Percentiles rank a stretch among this genome's conserved stretches.
phyloP scores from a whole-genome alignment of 768 basidiomycete species.

The Tricholoma matsutake region DNA sequence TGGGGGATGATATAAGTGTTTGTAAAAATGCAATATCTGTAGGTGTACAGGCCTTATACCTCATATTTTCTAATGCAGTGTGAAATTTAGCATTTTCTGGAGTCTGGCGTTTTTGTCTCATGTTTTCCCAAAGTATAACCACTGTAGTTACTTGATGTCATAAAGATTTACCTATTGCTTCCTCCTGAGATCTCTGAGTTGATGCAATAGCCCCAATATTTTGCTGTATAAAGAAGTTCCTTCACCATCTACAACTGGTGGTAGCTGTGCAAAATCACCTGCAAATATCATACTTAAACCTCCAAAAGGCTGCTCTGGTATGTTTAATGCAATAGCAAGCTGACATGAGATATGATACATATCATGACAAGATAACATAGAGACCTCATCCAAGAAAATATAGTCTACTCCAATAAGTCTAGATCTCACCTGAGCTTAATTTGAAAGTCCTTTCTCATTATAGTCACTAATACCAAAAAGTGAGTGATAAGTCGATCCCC shows the following conservation, averaged over 20 bases:
- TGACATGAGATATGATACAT: slow-evolving; percentile 15
- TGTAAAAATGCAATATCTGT: too few species aligned
- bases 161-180: slow-evolving; percentile 15
- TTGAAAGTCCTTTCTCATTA: too few species aligned
- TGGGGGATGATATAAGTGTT: too few species aligned
- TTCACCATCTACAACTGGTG: not conserved
- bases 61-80: too few species aligned
- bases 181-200: not conserved
- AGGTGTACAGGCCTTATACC: too few species aligned
- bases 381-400: slow-evolving; percentile 26
- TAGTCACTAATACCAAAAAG: too few species aligned
- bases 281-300: slow-evolving; percentile 23
- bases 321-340: slow-evolving; percentile 13
- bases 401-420: slow-evolving; percentile 22
- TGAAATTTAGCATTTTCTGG: too few species aligned
- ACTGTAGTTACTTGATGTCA: slow-evolving; percentile 4
- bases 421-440: slow-evolving; percentile 4
- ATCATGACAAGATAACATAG: slow-evolving; percentile 32
- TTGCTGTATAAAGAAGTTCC: too few species aligned
- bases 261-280: slow-evolving; percentile 3
- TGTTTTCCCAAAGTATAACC: too few species aligned
- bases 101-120: too few species aligned
- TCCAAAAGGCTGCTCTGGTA: slow-evolving; percentile 25
- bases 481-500: too few species aligned
- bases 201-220: too few species aligned